Conservation (phyloP, 345 rosid species). For the Mallotus nudiflorus region DNA sequence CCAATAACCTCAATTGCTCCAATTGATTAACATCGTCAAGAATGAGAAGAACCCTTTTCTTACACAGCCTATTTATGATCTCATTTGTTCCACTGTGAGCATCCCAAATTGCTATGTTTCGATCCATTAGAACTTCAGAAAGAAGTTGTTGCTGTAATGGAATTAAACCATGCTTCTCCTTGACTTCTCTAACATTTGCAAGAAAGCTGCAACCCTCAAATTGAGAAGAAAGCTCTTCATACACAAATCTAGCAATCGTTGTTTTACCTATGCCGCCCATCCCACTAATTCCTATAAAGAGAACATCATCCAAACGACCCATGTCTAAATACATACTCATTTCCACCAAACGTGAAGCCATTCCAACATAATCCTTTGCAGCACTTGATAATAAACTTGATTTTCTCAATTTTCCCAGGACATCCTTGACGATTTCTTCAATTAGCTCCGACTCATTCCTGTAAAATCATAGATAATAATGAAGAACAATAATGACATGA, state of each 20-base stretch:
- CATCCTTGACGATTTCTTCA: not conserved
- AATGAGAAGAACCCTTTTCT: conserved; percentile 4
- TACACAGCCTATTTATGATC: not conserved
- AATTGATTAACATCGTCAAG: conserved; percentile 5
- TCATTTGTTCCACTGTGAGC: not conserved
- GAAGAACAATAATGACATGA: not conserved
- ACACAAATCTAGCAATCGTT: not conserved
- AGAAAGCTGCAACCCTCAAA: conserved; percentile 11
- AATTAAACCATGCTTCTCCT: not conserved
- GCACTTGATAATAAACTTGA: not conserved
- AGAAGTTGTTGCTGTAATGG: conserved; percentile 2
- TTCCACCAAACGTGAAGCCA: not conserved
- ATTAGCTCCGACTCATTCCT: conserved; percentile 8
- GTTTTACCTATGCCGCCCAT: conserved; percentile 12
- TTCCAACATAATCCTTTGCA: conserved; percentile 1
- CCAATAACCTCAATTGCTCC: not conserved
- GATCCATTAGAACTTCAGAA: not conserved
- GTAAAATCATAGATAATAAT: not conserved
- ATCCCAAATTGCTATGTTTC: not conserved
- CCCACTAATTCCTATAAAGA: conserved; percentile 7
- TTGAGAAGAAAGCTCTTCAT: not conserved
- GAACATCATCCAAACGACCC: conserved; percentile 2
- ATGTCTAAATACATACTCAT: not conserved
- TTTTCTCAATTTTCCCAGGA: not conserved
- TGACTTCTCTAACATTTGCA: conserved; percentile 1